Evolutionary conservation across 192 early-diverging fungal genomes (phyloP).

Genomic region (Helicostylum pulchrum): DNA sequence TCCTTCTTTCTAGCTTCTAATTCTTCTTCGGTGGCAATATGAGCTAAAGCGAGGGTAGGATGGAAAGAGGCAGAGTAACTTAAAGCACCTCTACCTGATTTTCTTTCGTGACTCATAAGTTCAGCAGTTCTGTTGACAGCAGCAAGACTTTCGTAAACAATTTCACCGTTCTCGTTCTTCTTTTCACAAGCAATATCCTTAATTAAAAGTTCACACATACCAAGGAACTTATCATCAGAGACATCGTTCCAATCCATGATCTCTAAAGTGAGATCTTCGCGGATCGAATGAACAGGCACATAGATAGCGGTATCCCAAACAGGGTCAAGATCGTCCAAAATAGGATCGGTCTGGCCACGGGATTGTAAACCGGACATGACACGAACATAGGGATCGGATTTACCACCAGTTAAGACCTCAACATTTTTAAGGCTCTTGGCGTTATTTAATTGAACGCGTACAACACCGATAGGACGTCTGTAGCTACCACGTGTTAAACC

Average conservation of each 20-base stretch:
- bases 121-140: not conserved
- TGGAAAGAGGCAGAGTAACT: slow-evolving; percentile 1
- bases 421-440: slow-evolving; percentile 81
- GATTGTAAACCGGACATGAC: slow-evolving; percentile 59
- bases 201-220: slow-evolving; percentile 61
- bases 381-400: slow-evolving; percentile 90
- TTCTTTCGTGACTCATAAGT: slow-evolving; percentile 6
- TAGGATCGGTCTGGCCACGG: slow-evolving; percentile 72
- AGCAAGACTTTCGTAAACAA: slow-evolving; percentile 22
- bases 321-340: slow-evolving; percentile 80
- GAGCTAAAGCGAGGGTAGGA: slow-evolving; percentile 15
- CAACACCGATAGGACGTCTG: slow-evolving; percentile 67
- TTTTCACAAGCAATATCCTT: slow-evolving; percentile 54
- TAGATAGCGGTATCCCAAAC: slow-evolving; percentile 90
- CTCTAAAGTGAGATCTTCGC: slow-evolving; percentile 72
- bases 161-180: slow-evolving; percentile 25
- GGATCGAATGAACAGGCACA: slow-evolving; percentile 71
- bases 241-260: slow-evolving; percentile 87
- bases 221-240: slow-evolving; percentile 78
- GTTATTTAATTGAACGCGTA: slow-evolving; percentile 70
- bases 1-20: not conserved
- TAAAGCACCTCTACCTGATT: slow-evolving; percentile 1
- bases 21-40: not conserved
- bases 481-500: slow-evolving; percentile 49
- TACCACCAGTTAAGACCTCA: slow-evolving; percentile 71